These are phyloP conservation scores for Chenopodium formosanum DNA, from an alignment of 148 eudicot genomes.

Conservation along the genomic window DNA sequence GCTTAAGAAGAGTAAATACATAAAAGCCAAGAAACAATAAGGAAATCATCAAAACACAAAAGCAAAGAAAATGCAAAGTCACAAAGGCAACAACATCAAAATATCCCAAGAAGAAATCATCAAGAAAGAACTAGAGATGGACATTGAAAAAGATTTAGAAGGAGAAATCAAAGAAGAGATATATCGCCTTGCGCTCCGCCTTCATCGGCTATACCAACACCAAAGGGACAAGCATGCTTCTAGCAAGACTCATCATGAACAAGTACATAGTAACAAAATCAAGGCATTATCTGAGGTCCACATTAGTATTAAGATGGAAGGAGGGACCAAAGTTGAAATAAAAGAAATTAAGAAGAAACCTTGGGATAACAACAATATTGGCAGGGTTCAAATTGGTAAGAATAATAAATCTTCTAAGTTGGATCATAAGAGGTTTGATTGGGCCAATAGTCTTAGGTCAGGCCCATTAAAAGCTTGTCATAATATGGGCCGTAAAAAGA, in stretches of 20 bases:
- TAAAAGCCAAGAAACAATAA: background rate
- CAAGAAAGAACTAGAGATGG: slow-evolving; percentile 55
- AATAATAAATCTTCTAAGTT: background rate
- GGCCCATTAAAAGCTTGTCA: slow-evolving; percentile 15
- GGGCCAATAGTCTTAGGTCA: slow-evolving; percentile 54
- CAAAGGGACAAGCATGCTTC: slow-evolving; percentile 28
- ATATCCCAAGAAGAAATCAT: slow-evolving; percentile 51
- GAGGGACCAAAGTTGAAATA: slow-evolving; percentile 55
- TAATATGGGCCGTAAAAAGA: slow-evolving; percentile 12
- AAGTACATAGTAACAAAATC: background rate
- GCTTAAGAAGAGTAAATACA: background rate
- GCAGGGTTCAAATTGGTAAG: background rate
- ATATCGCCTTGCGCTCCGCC: slow-evolving; percentile 55
- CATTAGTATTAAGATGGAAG: slow-evolving; percentile 59
- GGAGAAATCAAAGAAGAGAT: slow-evolving; percentile 72
- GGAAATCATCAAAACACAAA: background rate
- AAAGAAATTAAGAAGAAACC: slow-evolving; percentile 47
- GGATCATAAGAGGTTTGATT: slow-evolving; percentile 38
- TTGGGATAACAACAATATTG: background rate
- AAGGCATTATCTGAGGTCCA: slow-evolving; percentile 41
- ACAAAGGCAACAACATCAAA: background rate
- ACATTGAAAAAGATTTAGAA: slow-evolving; percentile 61
- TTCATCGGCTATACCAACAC: slow-evolving; percentile 57
- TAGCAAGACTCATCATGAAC: background rate
- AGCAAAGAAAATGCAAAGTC: background rate